These are phyloP conservation scores for Laetiporus sulphureus DNA, from an alignment of 1,284 basidiomycete species.

Conservation along the genomic window DNA sequence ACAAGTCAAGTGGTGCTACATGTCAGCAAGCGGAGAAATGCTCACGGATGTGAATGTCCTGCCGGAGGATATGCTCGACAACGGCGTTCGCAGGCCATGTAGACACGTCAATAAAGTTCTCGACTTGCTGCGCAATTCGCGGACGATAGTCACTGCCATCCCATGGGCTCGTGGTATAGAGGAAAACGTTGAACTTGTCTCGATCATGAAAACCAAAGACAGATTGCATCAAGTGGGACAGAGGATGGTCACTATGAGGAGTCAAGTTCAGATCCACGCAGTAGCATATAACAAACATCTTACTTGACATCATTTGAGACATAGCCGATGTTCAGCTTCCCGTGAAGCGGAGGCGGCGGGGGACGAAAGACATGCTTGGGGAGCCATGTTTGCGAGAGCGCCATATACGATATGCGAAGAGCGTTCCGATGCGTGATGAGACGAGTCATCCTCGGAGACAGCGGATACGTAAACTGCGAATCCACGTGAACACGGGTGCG, in stretches of 20 bases:
- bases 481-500: background rate
- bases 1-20: constrained; percentile 1
- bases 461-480: constrained; percentile 46
- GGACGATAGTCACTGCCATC: constrained; percentile 46
- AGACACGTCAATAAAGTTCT: constrained; percentile 48
- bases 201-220: constrained; percentile 50
- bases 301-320: constrained; percentile 53
- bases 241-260: constrained; percentile 44
- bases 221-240: constrained; percentile 58
- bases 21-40: constrained; percentile 2
- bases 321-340: constrained; percentile 51
- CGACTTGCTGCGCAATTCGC: constrained; percentile 42
- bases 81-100: constrained; percentile 27
- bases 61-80: constrained; percentile 36
- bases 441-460: constrained; percentile 42
- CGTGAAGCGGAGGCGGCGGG: constrained; percentile 39
- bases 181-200: constrained; percentile 39
- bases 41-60: constrained; percentile 49
- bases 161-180: constrained; percentile 50
- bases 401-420: constrained; percentile 44
- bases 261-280: constrained; percentile 1
- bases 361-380: constrained; percentile 43
- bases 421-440: constrained; percentile 55
- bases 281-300: constrained; percentile 10
- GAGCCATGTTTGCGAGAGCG: constrained; percentile 43